Conservation (phyloP, 177 flowering plant genomes). For the Telopea speciosissima region DNA sequence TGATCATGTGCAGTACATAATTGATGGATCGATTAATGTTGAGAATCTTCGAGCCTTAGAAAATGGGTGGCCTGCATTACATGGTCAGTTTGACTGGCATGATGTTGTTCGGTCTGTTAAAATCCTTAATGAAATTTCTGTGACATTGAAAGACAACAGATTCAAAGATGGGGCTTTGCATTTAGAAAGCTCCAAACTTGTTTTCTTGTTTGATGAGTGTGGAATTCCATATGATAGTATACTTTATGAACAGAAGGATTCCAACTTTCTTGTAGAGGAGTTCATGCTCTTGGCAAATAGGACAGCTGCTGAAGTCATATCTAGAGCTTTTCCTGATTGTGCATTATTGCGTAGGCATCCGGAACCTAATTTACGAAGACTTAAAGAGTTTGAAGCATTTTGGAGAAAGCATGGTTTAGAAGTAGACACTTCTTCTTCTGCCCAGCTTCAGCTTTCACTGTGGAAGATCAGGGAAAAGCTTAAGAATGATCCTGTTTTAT, state of each 20-base stretch:
- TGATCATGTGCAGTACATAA: constrained; percentile 70
- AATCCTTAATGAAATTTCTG: constrained; percentile 54
- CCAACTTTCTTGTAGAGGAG: constrained; percentile 85
- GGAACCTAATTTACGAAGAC: constrained; percentile 70
- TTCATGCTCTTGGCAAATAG: constrained; percentile 90
- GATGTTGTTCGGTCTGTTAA: constrained; percentile 58
- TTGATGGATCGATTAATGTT: constrained; percentile 43
- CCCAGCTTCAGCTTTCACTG: constrained; percentile 57
- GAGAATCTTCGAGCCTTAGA: constrained; percentile 9
- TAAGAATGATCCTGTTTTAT: constrained; percentile 57
- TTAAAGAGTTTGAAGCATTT: constrained; percentile 72
- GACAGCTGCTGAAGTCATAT: constrained; percentile 81
- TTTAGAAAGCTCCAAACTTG: constrained; percentile 57
- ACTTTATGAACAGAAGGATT: constrained; percentile 40
- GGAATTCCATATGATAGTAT: constrained; percentile 66
- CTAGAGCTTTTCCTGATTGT: constrained; percentile 71
- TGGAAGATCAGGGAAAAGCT: constrained; percentile 51
- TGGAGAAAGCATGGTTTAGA: constrained; percentile 71
- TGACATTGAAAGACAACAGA: constrained; percentile 49
- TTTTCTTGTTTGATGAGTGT: constrained; percentile 57
- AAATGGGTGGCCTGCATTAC: constrained; percentile 42
- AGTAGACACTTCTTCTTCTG: constrained; percentile 72
- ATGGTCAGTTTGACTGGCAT: constrained; percentile 58
- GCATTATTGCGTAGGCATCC: constrained; percentile 90
- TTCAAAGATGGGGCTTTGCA: constrained; percentile 61